Evolutionary conservation across 2,329 filamentous ascomycete species (phyloP), one percentile per base, ranked within the genome.

Genomic region (Penicillium janthinellum): DNA sequence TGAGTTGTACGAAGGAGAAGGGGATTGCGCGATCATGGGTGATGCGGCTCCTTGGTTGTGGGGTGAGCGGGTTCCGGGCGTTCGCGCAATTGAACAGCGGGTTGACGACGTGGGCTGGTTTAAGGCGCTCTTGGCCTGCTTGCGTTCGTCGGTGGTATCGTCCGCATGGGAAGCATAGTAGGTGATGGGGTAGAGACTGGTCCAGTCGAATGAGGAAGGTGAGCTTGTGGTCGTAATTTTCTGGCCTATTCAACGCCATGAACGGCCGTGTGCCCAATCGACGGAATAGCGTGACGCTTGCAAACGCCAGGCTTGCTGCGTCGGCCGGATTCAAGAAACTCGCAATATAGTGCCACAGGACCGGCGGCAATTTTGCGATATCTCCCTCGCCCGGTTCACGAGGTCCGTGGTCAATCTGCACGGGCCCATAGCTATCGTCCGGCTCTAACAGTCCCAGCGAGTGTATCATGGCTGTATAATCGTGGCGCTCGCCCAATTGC

Each of bases 1-100:
- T 79, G n/a, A 88, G 79, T 68, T 88, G 86, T 1, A 85, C 78
- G 62, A 86, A 87, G 12, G 82, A 73, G 70, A 85, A 87, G 2
- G 84, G 83, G 0, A 88, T 74, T n/a, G 73, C 79, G 55, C 85
- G 82, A 42, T 79, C 82, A 38, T 83, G 81, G 5, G 82, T 81
- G 28, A 88, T 78, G 6, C 85, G 79, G 25, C 80, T 80, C 28
- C 82, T 80, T 2, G 85, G 82, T 1, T 82, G 76, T 14, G 75
- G 73, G 15, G 73, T 73, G 5, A 80, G 72, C n/a, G 78, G 72
- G 64, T 84, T 83, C 34, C 76, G 79, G 39, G 78, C 77, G 55
- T 83, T 81, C 1, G 84, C 83, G 67, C 86, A 88, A 45, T 77
- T 67, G 71, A 83, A 86, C 12, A 88, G 69, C 1, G 84, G 85